Evolutionary conservation across 2,329 filamentous ascomycete species (phyloP).

Genomic region (Oidium heveae): DNA sequence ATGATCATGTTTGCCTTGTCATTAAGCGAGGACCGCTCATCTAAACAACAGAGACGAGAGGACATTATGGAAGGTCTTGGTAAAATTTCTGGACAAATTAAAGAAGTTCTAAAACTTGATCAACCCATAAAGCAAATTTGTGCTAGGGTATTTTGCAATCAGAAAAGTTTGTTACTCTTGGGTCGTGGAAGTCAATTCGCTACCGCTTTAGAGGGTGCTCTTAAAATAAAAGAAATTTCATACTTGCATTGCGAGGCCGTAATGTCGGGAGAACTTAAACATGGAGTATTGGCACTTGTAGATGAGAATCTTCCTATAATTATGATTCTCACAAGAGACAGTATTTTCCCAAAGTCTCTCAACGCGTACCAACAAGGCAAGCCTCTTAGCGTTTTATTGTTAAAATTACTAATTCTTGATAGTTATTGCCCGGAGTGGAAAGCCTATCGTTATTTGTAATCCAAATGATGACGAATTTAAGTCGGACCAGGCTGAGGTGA

Average conservation of each 20-base stretch:
- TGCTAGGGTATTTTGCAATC: constrained; percentile 78
- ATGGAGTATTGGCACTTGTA: constrained; percentile 88
- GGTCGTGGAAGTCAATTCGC: constrained; percentile 92
- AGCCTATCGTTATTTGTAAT: constrained; percentile 98
- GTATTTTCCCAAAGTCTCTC: constrained; percentile 94
- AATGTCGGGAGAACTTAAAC: constrained; percentile 99
- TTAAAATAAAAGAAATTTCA: constrained; percentile 99
- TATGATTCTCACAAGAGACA: constrained; percentile 94
- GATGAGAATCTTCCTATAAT: constrained; percentile 98
- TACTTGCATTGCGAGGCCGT: constrained; percentile 99
- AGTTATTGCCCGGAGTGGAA: constrained; percentile 88
- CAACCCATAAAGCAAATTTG: constrained; percentile 87
- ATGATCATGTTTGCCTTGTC: constrained; percentile 99
- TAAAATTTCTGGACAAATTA: constrained; percentile 77
- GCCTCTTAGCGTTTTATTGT: constrained; percentile 8
- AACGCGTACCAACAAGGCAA: constrained; percentile 95
- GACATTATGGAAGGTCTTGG: constrained; percentile 89
- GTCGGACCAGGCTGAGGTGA: constrained; percentile 72
- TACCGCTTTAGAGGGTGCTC: constrained; percentile 83
- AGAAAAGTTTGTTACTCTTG: constrained; percentile 83
- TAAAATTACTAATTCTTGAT: constrained; percentile 11
- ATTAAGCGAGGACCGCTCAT: constrained; percentile 84
- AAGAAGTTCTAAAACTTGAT: constrained; percentile 72
- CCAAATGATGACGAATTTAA: constrained; percentile 71
- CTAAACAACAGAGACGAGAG: constrained; percentile 72